Base-by-base conservation (phyloP, 139 green algal genomes). In the Ettlia oleoabundans region DNA sequence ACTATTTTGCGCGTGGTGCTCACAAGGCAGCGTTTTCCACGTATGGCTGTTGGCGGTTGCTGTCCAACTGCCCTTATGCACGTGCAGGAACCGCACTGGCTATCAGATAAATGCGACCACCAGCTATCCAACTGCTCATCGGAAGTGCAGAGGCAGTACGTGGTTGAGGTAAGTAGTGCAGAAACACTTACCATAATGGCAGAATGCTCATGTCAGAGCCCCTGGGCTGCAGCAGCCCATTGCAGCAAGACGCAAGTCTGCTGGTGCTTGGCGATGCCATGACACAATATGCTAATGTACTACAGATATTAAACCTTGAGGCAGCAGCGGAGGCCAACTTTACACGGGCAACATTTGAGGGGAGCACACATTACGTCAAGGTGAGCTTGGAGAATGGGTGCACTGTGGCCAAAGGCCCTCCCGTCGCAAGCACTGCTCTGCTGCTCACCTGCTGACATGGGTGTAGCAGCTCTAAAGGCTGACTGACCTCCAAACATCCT, bases 331-430 rank as follows among this genome's bases (percentile, higher is more conserved):
- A 24, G 0, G 38, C 73, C 0, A 10, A 55, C 35, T 68, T 80
- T 35, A 80, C 73, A 33, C 38, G 40, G 8, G 73, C 73, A n/a
- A 52, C 73, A 0, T 80, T 80, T 64, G 73, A 80, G 1, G 73
- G 73, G 52, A 80, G 73, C 53, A 80, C 73, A 5, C 73, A 80
- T 15, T 78, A 78, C 32, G 72, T 52, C 2, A 33, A 43, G 53
- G 51, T 64, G 72, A 35, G 72, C 4, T 30, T n/a, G n/a, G n/a
- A n/a, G n/a, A n/a, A n/a, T n/a, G n/a, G n/a, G n/a, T n/a, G n/a
- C n/a, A n/a, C n/a, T n/a, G n/a, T n/a, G n/a, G n/a, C n/a, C n/a
- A n/a, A n/a, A n/a, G n/a, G n/a, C n/a, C n/a, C n/a, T n/a, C n/a
- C n/a, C n/a, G n/a, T n/a, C n/a, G n/a, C n/a, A n/a, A n/a, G n/a